These are phyloP conservation scores for Globisporangium nagaii DNA, from an alignment of 352 stramenopile species.

Conservation along the genomic window DNA sequence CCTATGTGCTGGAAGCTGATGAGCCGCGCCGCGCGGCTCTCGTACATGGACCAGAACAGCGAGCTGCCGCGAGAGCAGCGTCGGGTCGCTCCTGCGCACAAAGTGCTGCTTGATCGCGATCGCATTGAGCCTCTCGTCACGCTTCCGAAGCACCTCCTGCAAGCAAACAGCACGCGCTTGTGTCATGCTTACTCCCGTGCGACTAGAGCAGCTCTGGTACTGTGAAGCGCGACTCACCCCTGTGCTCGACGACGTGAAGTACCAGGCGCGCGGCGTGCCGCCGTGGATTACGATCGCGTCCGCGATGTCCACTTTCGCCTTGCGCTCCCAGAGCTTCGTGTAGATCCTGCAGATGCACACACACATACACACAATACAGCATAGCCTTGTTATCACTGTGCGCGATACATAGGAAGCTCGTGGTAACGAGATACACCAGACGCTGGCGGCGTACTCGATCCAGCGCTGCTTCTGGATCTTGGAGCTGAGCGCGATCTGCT, in stretches of 20 bases:
- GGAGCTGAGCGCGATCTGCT: slow-evolving; percentile 42
- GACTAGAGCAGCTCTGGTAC: too few relatives aligned
- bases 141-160: slow-evolving; percentile 52
- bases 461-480: slow-evolving; percentile 46
- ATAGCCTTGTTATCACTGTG: not conserved
- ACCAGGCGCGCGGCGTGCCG: slow-evolving; percentile 45
- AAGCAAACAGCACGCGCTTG: not conserved
- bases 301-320: slow-evolving; percentile 50
- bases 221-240: slow-evolving; percentile 29
- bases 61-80: slow-evolving; percentile 14
- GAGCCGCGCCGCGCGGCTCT: not conserved
- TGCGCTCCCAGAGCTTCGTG: slow-evolving; percentile 47
- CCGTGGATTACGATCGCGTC: slow-evolving; percentile 47
- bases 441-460: slow-evolving; percentile 29
- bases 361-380: not conserved
- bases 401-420: too few relatives aligned
- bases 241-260: slow-evolving; percentile 49
- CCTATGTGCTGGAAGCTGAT: not conserved
- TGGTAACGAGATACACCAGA: not conserved
- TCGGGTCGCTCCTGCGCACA: slow-evolving; percentile 17
- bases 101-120: slow-evolving; percentile 43
- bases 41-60: slow-evolving; percentile 27
- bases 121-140: slow-evolving; percentile 23
- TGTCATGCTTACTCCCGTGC: too few relatives aligned
- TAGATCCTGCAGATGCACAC: slow-evolving; percentile 30